phyloP scores from a whole-genome alignment of 352 stramenopile species.

The Pythium grandisporangium region DNA sequence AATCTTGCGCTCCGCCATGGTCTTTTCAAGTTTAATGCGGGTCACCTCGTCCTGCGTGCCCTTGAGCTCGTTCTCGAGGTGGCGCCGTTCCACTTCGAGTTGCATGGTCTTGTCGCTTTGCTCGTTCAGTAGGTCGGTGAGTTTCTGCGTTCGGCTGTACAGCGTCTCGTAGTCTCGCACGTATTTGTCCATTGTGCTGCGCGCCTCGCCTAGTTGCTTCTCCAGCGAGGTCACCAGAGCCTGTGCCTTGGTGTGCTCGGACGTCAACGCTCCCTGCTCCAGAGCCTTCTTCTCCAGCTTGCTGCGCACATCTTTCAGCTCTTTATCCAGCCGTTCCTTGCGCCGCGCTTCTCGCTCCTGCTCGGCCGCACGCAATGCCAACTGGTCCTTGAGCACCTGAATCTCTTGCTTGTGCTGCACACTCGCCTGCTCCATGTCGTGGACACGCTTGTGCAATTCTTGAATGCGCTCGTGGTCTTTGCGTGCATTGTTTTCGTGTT shows the following conservation, averaged over 20 bases:
- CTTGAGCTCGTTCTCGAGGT: slow-evolving; percentile 85
- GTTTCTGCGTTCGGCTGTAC: slow-evolving; percentile 86
- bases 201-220: slow-evolving; percentile 73
- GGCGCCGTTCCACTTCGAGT: slow-evolving; percentile 66
- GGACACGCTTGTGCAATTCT: slow-evolving; percentile 59
- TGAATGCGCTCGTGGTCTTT: slow-evolving; percentile 79
- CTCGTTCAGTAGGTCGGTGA: slow-evolving; percentile 90
- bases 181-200: slow-evolving; percentile 90
- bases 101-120: slow-evolving; percentile 86
- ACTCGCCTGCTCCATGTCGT: slow-evolving; percentile 52
- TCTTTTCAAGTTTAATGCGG: slow-evolving; percentile 83
- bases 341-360: slow-evolving; percentile 83
- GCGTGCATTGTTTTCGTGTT: slow-evolving; percentile 70
- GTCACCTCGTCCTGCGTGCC: slow-evolving; percentile 73
- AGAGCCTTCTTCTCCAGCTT: slow-evolving; percentile 85
- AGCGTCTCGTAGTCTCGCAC: slow-evolving; percentile 90
- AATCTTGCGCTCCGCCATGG: slow-evolving; percentile 85
- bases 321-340: slow-evolving; percentile 88
- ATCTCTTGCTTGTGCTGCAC: slow-evolving; percentile 57
- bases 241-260: slow-evolving; percentile 56
- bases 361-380: slow-evolving; percentile 81
- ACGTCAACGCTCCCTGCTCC: slow-evolving; percentile 35
- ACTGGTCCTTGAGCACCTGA: slow-evolving; percentile 79
- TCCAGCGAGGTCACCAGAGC: slow-evolving; percentile 72
- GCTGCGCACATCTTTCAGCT: slow-evolving; percentile 84